Conservation (phyloP, 169 alveolate species). For the Cystoisospora suis region DNA sequence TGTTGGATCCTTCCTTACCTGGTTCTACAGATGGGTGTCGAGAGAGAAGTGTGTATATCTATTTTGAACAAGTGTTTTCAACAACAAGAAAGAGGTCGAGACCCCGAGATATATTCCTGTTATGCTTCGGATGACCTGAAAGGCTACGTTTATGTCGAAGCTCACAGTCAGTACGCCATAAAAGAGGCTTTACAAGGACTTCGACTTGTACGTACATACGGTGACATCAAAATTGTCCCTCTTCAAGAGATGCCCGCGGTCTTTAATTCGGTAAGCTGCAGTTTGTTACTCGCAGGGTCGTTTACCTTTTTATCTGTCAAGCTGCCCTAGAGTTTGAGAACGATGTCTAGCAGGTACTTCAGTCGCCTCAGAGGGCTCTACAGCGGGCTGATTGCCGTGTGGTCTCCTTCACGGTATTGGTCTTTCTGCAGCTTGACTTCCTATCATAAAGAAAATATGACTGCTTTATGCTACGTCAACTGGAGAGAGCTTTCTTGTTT, state of each 20-base stretch:
- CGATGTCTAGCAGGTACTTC: no score
- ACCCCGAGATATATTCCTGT: conserved; percentile 29
- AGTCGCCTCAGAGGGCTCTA: no score
- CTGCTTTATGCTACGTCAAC: no score
- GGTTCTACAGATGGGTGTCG: conserved; percentile 28
- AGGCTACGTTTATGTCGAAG: conserved; percentile 54
- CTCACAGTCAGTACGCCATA: conserved; percentile 41
- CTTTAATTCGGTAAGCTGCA: background rate
- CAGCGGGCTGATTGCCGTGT: no score
- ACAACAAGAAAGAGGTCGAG: conserved; percentile 11
- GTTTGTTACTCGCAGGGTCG: no score
- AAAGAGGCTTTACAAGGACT: conserved; percentile 53
- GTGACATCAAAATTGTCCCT: conserved; percentile 50
- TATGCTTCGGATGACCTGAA: conserved; percentile 39
- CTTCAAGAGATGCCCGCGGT: conserved; percentile 53
- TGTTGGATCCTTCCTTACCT: no score
- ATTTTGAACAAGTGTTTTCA: conserved; percentile 42
- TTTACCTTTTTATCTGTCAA: no score
- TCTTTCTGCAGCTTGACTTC: no score
- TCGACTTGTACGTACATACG: conserved; percentile 23
- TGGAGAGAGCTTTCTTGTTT: no score
- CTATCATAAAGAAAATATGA: no score
- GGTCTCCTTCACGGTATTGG: no score
- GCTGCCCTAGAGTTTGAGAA: no score
- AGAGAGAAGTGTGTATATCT: conserved; percentile 34